Conservation (phyloP, 441 rosid species). For the Melastoma candidum region DNA sequence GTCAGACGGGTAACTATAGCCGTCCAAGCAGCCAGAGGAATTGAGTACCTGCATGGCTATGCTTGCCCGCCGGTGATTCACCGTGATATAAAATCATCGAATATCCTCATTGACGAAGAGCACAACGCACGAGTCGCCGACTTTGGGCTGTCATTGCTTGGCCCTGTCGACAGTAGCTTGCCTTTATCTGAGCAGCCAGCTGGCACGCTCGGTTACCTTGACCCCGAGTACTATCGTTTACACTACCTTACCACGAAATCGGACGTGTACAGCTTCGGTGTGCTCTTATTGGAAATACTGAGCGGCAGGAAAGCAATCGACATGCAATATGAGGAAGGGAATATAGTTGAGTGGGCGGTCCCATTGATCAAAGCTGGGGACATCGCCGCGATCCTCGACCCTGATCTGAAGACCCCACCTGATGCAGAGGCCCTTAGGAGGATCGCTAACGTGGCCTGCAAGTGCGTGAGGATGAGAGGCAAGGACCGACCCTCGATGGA, state of each 20-base stretch:
- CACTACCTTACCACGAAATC: conserved; percentile 94
- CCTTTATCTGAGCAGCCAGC: conserved; percentile 92
- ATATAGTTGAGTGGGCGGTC: conserved; percentile 95
- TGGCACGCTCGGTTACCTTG: conserved; percentile 93
- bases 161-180: conserved; percentile 69
- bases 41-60: conserved; percentile 86
- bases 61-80: conserved; percentile 97
- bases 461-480: conserved; percentile 92
- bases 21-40: conserved; percentile 94
- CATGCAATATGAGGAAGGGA: conserved; percentile 89
- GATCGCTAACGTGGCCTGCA: conserved; percentile 82
- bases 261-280: conserved; percentile 91
- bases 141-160: conserved; percentile 81
- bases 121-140: conserved; percentile 94
- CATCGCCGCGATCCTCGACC: conserved; percentile 50
- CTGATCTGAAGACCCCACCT: conserved; percentile 48
- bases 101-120: conserved; percentile 90
- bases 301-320: conserved; percentile 90
- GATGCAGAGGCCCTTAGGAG: conserved; percentile 66
- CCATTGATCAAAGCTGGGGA: conserved; percentile 81
- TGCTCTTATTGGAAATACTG: conserved; percentile 72
- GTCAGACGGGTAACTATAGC: conserved; percentile 81
- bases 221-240: conserved; percentile 89
- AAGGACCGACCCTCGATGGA: conserved; percentile 96
- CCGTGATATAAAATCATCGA: conserved; percentile 89